phyloP scores from a whole-genome alignment of 208 protist species.

The Leishmania aethiopica region DNA sequence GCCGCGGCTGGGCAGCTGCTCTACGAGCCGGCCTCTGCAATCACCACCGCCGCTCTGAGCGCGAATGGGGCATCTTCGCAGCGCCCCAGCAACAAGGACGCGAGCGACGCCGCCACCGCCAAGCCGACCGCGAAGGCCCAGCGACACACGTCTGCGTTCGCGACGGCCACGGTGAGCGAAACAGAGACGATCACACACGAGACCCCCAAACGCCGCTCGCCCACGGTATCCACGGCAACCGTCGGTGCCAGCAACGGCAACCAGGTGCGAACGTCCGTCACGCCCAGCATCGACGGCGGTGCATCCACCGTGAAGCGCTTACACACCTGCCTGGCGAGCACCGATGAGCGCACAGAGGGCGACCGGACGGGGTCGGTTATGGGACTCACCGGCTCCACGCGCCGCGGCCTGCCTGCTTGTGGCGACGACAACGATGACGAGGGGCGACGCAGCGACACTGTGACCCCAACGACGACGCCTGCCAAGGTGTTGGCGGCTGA shows the following conservation, averaged over 20 bases:
- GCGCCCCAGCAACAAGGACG: background rate
- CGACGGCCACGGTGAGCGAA: background rate
- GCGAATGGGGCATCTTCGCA: background rate
- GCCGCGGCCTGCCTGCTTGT: conserved; percentile 8
- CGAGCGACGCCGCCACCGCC: background rate
- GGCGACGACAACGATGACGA: conserved; percentile 13
- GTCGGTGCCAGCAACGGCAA: background rate
- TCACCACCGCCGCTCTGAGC: background rate
- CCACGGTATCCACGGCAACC: background rate
- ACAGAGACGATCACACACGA: conserved; percentile 6
- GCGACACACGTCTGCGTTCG: background rate
- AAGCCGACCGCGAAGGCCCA: background rate
- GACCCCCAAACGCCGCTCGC: conserved; percentile 23
- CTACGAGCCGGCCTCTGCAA: background rate
- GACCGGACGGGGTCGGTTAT: conserved; percentile 26
- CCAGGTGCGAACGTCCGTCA: background rate
- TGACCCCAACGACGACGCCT: conserved; percentile 29
- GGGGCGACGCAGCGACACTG: background rate
- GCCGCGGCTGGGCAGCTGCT: background rate
- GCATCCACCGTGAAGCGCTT: conserved; percentile 24
- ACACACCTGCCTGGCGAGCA: conserved; percentile 24
- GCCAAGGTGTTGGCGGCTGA: conserved; percentile 33
- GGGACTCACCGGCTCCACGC: conserved; percentile 30
- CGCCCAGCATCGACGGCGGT: background rate
- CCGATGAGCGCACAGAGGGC: conserved; percentile 29